Conservation (phyloP, 2,329 filamentous ascomycete genomes). For the Scleromitrula shiraiana region DNA sequence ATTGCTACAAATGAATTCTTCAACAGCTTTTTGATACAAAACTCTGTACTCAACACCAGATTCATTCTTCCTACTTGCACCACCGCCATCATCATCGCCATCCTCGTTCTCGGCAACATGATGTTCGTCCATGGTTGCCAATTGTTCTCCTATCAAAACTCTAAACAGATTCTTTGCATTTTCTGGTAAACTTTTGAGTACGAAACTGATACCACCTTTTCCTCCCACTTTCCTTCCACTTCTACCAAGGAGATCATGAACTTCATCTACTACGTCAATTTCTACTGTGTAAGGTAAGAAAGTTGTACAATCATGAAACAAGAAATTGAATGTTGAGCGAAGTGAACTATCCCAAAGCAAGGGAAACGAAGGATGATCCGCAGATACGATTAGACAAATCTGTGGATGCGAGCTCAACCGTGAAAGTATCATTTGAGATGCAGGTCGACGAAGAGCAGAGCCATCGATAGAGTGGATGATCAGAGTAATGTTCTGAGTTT, state of each 20-base stretch:
- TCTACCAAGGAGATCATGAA: slow-evolving; percentile 78
- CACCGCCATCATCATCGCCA: slow-evolving; percentile 28
- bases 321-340: slow-evolving; percentile 74
- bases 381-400: slow-evolving; percentile 69
- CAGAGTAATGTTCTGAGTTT: slow-evolving; percentile 47
- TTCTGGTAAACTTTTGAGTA: slow-evolving; percentile 81
- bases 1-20: slow-evolving; percentile 94
- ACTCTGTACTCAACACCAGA: slow-evolving; percentile 80
- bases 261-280: slow-evolving; percentile 79
- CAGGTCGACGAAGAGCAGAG: slow-evolving; percentile 60
- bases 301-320: slow-evolving; percentile 92
- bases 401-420: slow-evolving; percentile 66
- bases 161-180: slow-evolving; percentile 85
- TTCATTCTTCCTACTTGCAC: slow-evolving; percentile 23
- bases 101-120: slow-evolving; percentile 41
- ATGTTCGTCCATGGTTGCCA: slow-evolving; percentile 56
- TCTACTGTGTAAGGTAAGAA: slow-evolving; percentile 69
- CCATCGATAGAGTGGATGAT: slow-evolving; percentile 86
- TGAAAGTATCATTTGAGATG: slow-evolving; percentile 64
- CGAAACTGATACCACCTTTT: slow-evolving; percentile 85
- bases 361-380: slow-evolving; percentile 80
- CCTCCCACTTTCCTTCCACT: slow-evolving; percentile 74
- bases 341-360: slow-evolving; percentile 83
- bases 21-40: slow-evolving; percentile 89
- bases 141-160: slow-evolving; percentile 74